Evolutionary conservation across 768 basidiomycete genomes (phyloP).

Genomic region (Leccinum arenicola): DNA sequence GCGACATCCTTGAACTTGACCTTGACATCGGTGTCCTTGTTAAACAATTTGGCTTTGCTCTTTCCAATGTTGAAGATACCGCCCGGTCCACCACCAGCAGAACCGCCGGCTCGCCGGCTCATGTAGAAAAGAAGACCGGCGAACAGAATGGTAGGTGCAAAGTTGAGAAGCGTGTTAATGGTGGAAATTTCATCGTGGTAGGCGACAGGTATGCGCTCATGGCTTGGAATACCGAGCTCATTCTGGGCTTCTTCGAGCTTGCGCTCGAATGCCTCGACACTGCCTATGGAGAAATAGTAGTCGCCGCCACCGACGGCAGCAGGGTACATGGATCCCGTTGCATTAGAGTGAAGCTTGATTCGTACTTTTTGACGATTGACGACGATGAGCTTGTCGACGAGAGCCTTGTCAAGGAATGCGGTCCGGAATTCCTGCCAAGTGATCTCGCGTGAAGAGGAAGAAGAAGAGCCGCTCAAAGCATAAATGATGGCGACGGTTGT

Average conservation of each 20-base stretch:
- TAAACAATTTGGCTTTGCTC: constrained; percentile 91
- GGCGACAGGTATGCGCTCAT: constrained; percentile 94
- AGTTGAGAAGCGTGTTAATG: constrained; percentile 76
- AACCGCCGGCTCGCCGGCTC: constrained; percentile 64
- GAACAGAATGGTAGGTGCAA: constrained; percentile 93
- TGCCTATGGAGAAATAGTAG: constrained; percentile 96
- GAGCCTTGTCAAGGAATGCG: constrained; percentile 92
- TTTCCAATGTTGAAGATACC: constrained; percentile 98
- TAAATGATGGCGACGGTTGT: constrained; percentile 64
- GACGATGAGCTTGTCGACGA: constrained; percentile 91
- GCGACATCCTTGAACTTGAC: constrained; percentile 96
- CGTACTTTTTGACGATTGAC: constrained; percentile 89
- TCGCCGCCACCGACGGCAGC: constrained; percentile 52
- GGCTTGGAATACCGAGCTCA: constrained; percentile 87
- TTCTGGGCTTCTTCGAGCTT: constrained; percentile 91
- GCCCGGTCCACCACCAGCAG: constrained; percentile 63
- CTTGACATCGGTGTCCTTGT: constrained; percentile 93
- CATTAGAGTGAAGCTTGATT: constrained; percentile 90
- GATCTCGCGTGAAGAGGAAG: constrained; percentile 74
- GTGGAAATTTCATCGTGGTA: constrained; percentile 95
- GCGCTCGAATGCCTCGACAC: constrained; percentile 94
- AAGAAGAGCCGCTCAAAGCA: constrained; percentile 47
- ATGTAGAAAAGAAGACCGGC: constrained; percentile 89
- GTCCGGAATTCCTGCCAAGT: constrained; percentile 99
- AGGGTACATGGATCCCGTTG: constrained; percentile 76